A percentile compares a stretch with the other conserved stretches of the same genome.
Evolutionary conservation across 2,329 filamentous ascomycete genomes (phyloP).

Genomic region (Neonectria sp.): DNA sequence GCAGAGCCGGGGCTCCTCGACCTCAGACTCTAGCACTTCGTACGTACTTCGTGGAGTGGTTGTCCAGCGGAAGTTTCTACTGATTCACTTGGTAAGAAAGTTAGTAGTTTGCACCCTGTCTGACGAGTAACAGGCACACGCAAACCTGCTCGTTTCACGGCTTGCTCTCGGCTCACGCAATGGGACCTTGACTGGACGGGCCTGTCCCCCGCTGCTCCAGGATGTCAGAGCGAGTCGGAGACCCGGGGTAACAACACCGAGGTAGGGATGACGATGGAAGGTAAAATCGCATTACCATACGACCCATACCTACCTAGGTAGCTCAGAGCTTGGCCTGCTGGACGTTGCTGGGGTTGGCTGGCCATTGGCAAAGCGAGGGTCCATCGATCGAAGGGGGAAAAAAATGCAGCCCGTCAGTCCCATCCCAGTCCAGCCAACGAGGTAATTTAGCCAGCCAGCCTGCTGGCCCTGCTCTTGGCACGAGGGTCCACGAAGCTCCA

Average conservation of each 20-base stretch:
- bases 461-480: slow-evolving; percentile 14
- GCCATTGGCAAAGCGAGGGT: slow-evolving; percentile 13
- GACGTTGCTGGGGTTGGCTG: slow-evolving; percentile 15
- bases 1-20: slow-evolving; percentile 23
- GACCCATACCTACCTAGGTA: slow-evolving; percentile 8
- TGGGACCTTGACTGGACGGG: slow-evolving; percentile 26
- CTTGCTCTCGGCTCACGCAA: slow-evolving; percentile 25
- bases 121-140: background rate
- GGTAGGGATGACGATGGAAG: slow-evolving; percentile 19
- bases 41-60: slow-evolving; percentile 7
- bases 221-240: slow-evolving; percentile 17
- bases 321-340: slow-evolving; percentile 17
- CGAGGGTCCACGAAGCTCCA: slow-evolving; percentile 26
- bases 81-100: slow-evolving; percentile 2
- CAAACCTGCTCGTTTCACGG: slow-evolving; percentile 13
- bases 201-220: slow-evolving; percentile 11
- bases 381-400: slow-evolving; percentile 20
- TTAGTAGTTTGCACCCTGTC: slow-evolving; percentile 2
- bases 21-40: slow-evolving; percentile 5
- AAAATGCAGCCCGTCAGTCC: slow-evolving; percentile 11
- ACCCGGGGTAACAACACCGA: slow-evolving; percentile 30
- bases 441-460: slow-evolving; percentile 5
- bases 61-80: slow-evolving; percentile 9
- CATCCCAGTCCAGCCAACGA: slow-evolving; percentile 8
- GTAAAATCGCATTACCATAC: slow-evolving; percentile 22